Conservation (phyloP, 2,329 filamentous ascomycete species). For the Zymoseptoria brevis region DNA sequence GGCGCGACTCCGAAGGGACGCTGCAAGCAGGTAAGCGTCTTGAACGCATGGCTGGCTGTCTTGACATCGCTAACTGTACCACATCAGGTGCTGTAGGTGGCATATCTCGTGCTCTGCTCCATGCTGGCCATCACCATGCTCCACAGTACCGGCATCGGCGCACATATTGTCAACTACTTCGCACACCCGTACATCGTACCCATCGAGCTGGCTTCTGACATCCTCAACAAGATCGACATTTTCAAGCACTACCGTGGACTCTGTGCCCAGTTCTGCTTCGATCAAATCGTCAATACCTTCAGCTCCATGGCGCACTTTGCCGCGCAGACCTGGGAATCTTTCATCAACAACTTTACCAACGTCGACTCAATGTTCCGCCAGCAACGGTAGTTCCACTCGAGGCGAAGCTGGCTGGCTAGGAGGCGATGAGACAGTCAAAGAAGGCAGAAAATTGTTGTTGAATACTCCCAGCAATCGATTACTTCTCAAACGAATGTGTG, state of each 20-base stretch:
- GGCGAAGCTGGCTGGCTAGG: too few relatives aligned
- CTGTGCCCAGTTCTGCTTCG: neutral
- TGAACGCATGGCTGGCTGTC: neutral
- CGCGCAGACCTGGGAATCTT: neutral
- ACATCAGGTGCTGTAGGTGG: neutral
- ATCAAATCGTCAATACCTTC: neutral
- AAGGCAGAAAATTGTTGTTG: too few relatives aligned
- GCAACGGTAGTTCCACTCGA: too few relatives aligned
- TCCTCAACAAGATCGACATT: neutral
- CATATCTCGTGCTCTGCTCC: neutral
- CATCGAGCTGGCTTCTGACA: neutral
- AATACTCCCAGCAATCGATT: too few relatives aligned
- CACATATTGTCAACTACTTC: neutral
- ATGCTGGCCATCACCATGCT: neutral
- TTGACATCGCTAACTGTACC: neutral
- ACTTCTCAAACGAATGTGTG: too few relatives aligned
- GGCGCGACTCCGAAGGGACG: too few relatives aligned
- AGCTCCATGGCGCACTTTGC: neutral
- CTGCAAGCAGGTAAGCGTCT: neutral
- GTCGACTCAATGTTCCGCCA: too few relatives aligned
- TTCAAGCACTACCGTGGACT: neutral
- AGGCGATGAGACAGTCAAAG: too few relatives aligned
- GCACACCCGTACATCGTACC: neutral
- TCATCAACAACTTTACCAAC: neutral
- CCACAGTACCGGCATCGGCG: neutral